A percentile compares a stretch with the other conserved stretches of the same genome.
Conservation (phyloP, 768 basidiomycete species). For the Mycena polygramma region DNA sequence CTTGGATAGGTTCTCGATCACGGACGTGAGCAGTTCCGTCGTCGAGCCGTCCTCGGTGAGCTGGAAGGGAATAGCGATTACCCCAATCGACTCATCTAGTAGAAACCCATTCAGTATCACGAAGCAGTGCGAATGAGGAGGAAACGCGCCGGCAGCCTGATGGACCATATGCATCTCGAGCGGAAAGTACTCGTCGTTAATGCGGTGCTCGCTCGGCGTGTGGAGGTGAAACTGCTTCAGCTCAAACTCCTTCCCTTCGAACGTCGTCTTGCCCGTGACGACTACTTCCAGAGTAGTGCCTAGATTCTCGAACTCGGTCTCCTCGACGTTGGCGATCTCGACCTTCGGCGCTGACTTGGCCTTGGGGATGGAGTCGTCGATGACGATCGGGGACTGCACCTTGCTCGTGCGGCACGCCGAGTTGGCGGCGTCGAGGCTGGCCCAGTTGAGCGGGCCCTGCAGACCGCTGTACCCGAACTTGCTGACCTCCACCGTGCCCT, state of each 20-base stretch:
- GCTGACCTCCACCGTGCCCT: slow-evolving; percentile 30
- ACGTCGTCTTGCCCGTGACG: slow-evolving; percentile 30
- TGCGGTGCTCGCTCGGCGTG: slow-evolving; percentile 38
- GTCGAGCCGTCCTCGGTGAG: slow-evolving; percentile 35
- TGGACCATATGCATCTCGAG: slow-evolving; percentile 39
- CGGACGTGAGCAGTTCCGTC: slow-evolving; percentile 33
- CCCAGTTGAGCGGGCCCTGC: slow-evolving; percentile 37
- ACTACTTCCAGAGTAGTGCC: slow-evolving; percentile 37
- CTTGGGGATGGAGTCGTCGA: slow-evolving; percentile 25
- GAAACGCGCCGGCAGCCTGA: slow-evolving; percentile 27
- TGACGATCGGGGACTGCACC: slow-evolving; percentile 35
- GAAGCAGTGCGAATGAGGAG: not conserved
- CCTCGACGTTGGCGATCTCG: slow-evolving; percentile 29
- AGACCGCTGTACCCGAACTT: slow-evolving; percentile 37
- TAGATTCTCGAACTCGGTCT: slow-evolving; percentile 37
- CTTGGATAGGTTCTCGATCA: slow-evolving; percentile 29
- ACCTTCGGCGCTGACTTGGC: slow-evolving; percentile 29
- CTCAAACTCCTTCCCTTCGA: slow-evolving; percentile 33
- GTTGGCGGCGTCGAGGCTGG: slow-evolving; percentile 31
- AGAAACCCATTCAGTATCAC: not conserved
- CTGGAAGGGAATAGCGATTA: slow-evolving; percentile 38
- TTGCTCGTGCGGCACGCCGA: slow-evolving; percentile 31
- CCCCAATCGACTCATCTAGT: slow-evolving; percentile 34
- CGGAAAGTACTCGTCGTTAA: slow-evolving; percentile 38
- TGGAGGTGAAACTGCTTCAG: slow-evolving; percentile 38